Evolutionary conservation across 805 yeast genomes (phyloP), one percentile per base, ranked within the genome.

Genomic region (Yamadazyma sp.): DNA sequence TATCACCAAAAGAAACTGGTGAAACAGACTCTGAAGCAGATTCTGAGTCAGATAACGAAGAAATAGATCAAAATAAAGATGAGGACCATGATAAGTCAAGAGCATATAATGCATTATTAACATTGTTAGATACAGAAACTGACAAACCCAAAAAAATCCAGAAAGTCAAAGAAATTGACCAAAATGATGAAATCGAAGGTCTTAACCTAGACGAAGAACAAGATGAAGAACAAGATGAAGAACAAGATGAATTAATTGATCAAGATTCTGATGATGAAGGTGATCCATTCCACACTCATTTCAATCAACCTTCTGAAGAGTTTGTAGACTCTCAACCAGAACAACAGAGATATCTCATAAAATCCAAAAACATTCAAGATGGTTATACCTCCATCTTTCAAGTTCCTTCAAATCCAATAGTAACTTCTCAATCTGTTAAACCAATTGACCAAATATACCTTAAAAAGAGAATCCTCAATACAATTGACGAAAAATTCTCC

Each of bases 271-370:
- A 62, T 16, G 56, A 58, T 30, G 70, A 62, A 12, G 67, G 58
- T 6, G 96, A 91, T 59, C 86, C 95, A 0, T 88, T 85, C 48
- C 85, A 84, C 42, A 51, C 60, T 9, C 98, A 89, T 55, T 89
- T 83, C 57, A 82, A 80, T 31, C 60, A 65, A 14, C 64, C 74
- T 14, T 56, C 72, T 4, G 73, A 70, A 2, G 55, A 58, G 8
- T 54, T 47, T 44, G 48, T 60, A 22, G 48, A 42, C 12, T 55
- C 61, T 29, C 52, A 53, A 26, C 40, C 44, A n/a, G 14, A 46
- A 5, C 43, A 42, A 7, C 42, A 31, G 5, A 58, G 49, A 35
- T 69, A 73, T 74, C 28, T 43, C 1, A 30, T 53, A 2, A 29
- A 42, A 1, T 34, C 33, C 13, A 59, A 50, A 33, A 22, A 38